Base-by-base conservation (phyloP, 2,329 filamentous ascomycete genomes). In the Trichoderma guizhouense region DNA sequence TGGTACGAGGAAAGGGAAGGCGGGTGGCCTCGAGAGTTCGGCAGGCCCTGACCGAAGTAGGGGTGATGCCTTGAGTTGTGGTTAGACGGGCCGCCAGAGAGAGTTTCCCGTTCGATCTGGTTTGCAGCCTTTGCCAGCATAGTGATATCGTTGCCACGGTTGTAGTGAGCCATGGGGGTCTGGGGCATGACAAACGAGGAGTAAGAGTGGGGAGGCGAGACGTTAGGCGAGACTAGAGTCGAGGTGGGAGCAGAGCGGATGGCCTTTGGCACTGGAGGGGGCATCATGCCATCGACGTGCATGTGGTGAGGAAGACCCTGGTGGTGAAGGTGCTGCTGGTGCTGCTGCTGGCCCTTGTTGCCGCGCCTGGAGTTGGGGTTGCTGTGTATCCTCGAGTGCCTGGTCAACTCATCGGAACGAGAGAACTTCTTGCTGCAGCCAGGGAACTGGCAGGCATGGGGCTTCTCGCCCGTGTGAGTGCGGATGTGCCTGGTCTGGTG, bases 341-440 rank as follows among this genome's bases (percentile, higher is more conserved):
- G 79, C 61, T 82, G 81, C 71, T 85, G 82, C 76, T 87, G 85
- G 32, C 82, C 90, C 86, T 97, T 97, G 87, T 97, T 97, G 76
- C 94, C 95, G 79, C 95, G 88, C 80, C 96, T 89, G 72, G 95
- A 98, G 87, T 98, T 98, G 72, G 96, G 95, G 84, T 98, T 99
- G 89, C 93, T 98, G 89, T 99, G 95, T 85, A 99, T 99, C 81
- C 95, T 90, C 81, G 95, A 98, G 84, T 99, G 95, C 73, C 95
- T 91, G 74, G 96, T 99, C 77, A 99, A 87, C 84, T 99, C 95
- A 80, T 99, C 95, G 14, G 95, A 98, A 75, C 95, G 91, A 75
- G 93, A 97, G 86, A 99, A 98, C 79, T 95, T 93, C 85, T 98
- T 98, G 77, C 93, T 95, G 89, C 95, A 98, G 77, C 95, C 94